phyloP scores from a whole-genome alignment of 2,329 filamentous ascomycete genomes.

The Raffaelea deltoideospora region DNA sequence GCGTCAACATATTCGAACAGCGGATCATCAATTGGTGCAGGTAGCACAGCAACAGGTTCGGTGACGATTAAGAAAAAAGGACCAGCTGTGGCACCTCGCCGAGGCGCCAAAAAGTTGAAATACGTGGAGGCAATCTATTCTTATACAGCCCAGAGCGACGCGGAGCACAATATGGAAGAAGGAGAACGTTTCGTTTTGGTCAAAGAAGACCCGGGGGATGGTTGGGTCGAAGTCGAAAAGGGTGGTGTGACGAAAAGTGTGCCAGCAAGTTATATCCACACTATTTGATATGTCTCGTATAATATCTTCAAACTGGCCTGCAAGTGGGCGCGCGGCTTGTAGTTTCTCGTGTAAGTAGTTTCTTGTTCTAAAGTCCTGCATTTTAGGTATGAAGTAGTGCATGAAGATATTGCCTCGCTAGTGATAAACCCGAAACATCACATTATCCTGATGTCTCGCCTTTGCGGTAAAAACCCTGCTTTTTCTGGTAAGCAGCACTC shows the following conservation, averaged over 20 bases:
- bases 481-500: too few species aligned
- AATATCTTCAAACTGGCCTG: too few species aligned
- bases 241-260: constrained; percentile 77
- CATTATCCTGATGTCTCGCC: too few species aligned
- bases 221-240: constrained; percentile 94
- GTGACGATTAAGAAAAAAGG: constrained; percentile 62
- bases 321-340: too few species aligned
- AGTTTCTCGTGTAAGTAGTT: too few species aligned
- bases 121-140: constrained; percentile 91
- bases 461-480: too few species aligned
- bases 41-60: constrained; percentile 8
- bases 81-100: constrained; percentile 75
- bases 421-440: too few species aligned
- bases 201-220: constrained; percentile 77
- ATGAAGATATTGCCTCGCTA: too few species aligned
- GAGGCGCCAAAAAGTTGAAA: constrained; percentile 83
- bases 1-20: constrained; percentile 68
- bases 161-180: constrained; percentile 79
- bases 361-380: too few species aligned
- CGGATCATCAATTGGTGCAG: constrained; percentile 44
- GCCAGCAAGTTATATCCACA: constrained; percentile 82
- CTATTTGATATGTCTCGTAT: too few species aligned
- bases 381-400: too few species aligned
- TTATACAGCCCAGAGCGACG: constrained; percentile 71
- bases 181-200: constrained; percentile 87